phyloP scores from a whole-genome alignment of 2,329 filamentous ascomycete species.

The Monosporascus sp. region DNA sequence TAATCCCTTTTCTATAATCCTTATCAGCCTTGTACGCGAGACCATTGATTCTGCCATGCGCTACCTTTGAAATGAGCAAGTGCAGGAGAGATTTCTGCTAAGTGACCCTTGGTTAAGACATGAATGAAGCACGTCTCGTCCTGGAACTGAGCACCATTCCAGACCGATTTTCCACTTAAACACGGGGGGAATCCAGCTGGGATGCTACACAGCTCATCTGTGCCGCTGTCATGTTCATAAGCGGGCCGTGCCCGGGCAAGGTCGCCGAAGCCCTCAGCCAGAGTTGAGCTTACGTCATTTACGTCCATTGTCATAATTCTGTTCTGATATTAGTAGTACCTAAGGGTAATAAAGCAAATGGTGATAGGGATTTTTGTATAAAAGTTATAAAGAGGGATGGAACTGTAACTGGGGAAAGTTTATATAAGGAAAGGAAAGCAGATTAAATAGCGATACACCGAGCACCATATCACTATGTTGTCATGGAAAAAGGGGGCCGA shows the following conservation, averaged over 20 bases:
- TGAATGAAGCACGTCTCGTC: constrained; percentile 40
- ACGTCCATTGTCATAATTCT: not conserved
- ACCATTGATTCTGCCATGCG: constrained; percentile 13
- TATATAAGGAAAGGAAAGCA: too few species aligned
- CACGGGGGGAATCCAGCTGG: constrained; percentile 45
- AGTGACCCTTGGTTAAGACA: constrained; percentile 36
- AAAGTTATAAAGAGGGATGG: too few species aligned
- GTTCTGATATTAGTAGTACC: not conserved
- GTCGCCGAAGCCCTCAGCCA: constrained; percentile 16
- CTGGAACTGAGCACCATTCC: constrained; percentile 44
- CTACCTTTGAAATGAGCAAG: constrained; percentile 50
- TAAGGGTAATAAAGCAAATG: too few species aligned
- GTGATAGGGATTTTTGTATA: too few species aligned
- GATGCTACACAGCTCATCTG: constrained; percentile 32
- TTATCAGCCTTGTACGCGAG: constrained; percentile 8
- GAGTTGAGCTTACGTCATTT: constrained; percentile 10
- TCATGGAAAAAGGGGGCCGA: too few species aligned
- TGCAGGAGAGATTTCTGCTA: constrained; percentile 44
- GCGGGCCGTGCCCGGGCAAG: constrained; percentile 7
- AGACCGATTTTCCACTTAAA: constrained; percentile 41
- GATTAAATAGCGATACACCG: too few species aligned
- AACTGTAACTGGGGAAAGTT: too few species aligned
- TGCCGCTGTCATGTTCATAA: constrained; percentile 6
- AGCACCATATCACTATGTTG: too few species aligned
- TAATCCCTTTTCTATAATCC: constrained; percentile 41